Conservation (phyloP, 2,329 filamentous ascomycete species). For the Diaporthe humulicola region DNA sequence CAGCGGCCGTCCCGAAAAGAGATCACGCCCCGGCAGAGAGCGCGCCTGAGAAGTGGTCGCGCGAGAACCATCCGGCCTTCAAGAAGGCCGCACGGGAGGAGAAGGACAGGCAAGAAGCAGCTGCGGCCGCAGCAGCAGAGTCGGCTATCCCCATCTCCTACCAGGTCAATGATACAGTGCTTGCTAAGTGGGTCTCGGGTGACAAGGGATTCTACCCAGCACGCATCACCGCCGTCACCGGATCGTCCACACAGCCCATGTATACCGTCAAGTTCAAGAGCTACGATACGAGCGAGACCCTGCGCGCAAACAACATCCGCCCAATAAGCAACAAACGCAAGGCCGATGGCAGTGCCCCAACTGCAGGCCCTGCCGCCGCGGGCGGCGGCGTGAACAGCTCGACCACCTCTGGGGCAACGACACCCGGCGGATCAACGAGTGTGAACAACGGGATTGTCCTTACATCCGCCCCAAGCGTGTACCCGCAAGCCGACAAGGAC, state of each 20-base stretch:
- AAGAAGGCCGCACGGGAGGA: slow-evolving; percentile 70
- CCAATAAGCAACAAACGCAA: slow-evolving; percentile 87
- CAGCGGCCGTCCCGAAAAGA: slow-evolving; percentile 60
- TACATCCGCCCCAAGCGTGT: slow-evolving; percentile 69
- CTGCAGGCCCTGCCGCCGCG: slow-evolving; percentile 54
- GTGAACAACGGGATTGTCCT: slow-evolving; percentile 62
- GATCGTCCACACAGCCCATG: slow-evolving; percentile 89
- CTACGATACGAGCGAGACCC: slow-evolving; percentile 86
- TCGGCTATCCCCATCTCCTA: slow-evolving; percentile 67
- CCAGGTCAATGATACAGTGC: slow-evolving; percentile 88
- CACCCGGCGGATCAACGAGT: slow-evolving; percentile 41
- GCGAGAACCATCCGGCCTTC: slow-evolving; percentile 84
- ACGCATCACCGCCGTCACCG: slow-evolving; percentile 92
- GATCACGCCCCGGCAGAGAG: slow-evolving; percentile 58
- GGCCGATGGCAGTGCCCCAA: slow-evolving; percentile 75
- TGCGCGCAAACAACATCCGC: slow-evolving; percentile 86
- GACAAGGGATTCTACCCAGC: slow-evolving; percentile 94
- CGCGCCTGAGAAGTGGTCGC: slow-evolving; percentile 79
- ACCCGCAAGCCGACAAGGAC: slow-evolving; percentile 73
- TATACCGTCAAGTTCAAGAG: slow-evolving; percentile 97
- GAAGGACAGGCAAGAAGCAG: slow-evolving; percentile 58
- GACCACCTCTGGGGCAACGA: slow-evolving; percentile 31
- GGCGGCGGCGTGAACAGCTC: slow-evolving; percentile 31
- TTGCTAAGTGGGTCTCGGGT: slow-evolving; percentile 91
- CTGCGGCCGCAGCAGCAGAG: slow-evolving; percentile 35